Conservation (phyloP, 2,329 filamentous ascomycete species). For the Botrytis paeoniae region DNA sequence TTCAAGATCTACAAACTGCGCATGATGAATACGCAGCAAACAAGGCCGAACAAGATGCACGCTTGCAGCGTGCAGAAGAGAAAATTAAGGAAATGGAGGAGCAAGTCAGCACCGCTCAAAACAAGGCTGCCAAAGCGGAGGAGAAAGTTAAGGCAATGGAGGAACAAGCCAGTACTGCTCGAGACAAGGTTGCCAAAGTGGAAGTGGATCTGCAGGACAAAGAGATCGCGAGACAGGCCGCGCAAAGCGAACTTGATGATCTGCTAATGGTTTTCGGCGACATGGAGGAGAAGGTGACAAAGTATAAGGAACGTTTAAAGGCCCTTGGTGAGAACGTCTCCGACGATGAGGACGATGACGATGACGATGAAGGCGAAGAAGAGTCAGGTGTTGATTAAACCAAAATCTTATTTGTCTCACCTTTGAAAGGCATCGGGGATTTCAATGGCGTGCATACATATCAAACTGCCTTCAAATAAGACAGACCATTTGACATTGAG, state of each 20-base stretch:
- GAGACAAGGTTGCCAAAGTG: constrained; percentile 37
- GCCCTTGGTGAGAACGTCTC: constrained; percentile 69
- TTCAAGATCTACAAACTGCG: constrained; percentile 56
- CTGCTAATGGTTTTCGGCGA: constrained; percentile 78
- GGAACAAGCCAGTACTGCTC: constrained; percentile 33
- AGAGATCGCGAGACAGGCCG: constrained; percentile 59
- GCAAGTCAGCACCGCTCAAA: constrained; percentile 35
- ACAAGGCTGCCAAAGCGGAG: constrained; percentile 38
- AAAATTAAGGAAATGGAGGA: constrained; percentile 44
- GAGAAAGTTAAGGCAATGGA: constrained; percentile 47
- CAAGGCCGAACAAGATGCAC: constrained; percentile 33
- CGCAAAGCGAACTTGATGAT: constrained; percentile 75
- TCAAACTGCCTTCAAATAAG: not conserved
- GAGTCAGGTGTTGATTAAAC: constrained; percentile 19
- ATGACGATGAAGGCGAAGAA: constrained; percentile 45
- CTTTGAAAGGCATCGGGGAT: not conserved
- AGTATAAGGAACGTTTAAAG: constrained; percentile 59
- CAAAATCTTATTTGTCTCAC: not conserved
- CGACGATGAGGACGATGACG: constrained; percentile 65
- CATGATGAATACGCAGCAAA: constrained; percentile 50
- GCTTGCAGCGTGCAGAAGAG: constrained; percentile 39
- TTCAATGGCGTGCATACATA: not conserved
- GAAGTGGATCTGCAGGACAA: constrained; percentile 43
- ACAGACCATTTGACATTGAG: not conserved
- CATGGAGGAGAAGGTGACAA: constrained; percentile 70